Conservation (phyloP, 768 basidiomycete genomes). For the Cystofilobasidium capitatum region DNA sequence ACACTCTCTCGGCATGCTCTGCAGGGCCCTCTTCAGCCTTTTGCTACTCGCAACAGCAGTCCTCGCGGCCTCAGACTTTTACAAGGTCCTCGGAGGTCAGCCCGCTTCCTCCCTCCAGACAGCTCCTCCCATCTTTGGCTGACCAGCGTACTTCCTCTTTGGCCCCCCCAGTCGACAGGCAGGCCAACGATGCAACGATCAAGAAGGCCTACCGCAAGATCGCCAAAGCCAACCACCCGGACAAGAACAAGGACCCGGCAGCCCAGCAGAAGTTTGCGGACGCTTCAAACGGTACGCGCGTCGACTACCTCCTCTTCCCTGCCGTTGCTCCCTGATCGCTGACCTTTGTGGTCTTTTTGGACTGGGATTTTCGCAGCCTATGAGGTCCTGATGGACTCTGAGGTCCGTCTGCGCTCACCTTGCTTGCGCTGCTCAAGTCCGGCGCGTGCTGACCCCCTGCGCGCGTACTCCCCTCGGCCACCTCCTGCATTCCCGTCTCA, state of each 20-base stretch:
- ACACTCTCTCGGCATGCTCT: neutral
- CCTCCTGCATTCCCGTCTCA: conserved; percentile 1
- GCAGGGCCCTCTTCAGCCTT: neutral
- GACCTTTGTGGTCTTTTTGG: conserved; percentile 33
- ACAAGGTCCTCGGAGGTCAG: conserved; percentile 24
- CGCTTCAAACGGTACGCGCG: conserved; percentile 67
- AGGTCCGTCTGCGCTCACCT: conserved; percentile 43
- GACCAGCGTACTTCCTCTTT: neutral
- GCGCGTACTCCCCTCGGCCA: too few species aligned
- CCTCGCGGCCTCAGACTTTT: conserved; percentile 24
- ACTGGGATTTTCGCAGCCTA: conserved; percentile 50
- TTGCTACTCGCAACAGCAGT: conserved; percentile 9
- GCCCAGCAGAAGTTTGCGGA: conserved; percentile 83
- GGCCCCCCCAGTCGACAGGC: conserved; percentile 49
- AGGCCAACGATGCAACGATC: conserved; percentile 80
- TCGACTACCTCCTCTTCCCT: conserved; percentile 9
- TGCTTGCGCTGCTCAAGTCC: neutral
- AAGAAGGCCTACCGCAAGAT: conserved; percentile 83
- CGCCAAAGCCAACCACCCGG: conserved; percentile 82
- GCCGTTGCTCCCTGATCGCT: conserved; percentile 2
- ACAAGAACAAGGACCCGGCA: conserved; percentile 76
- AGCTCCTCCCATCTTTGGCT: neutral
- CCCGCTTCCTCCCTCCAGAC: neutral
- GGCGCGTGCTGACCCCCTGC: conserved; percentile 6
- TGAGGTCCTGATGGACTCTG: conserved; percentile 80